Percentiles rank a stretch among this genome's conserved stretches.
These are phyloP conservation scores for Parastagonospora avenae DNA, from an alignment of 2,329 filamentous ascomycete genomes.

Conservation along the genomic window DNA sequence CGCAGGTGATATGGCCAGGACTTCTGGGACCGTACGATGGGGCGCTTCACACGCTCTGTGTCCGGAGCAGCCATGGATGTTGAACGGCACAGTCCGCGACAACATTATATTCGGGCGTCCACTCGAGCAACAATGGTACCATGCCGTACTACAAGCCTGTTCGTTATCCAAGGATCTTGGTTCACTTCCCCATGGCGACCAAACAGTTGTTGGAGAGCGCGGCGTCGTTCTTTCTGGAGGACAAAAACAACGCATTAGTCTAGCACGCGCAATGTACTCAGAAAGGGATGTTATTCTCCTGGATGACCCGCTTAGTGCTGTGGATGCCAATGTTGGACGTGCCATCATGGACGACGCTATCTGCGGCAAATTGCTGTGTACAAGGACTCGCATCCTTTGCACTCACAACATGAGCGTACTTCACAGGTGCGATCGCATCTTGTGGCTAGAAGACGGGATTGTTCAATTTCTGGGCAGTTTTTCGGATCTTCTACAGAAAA, in stretches of 20 bases:
- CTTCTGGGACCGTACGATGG: no score
- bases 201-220: slow-evolving; percentile 7
- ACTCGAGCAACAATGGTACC: slow-evolving; percentile 3
- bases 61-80: slow-evolving; percentile 16
- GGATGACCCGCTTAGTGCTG: slow-evolving; percentile 54
- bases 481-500: no score
- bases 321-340: slow-evolving; percentile 39
- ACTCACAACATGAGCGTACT: no score
- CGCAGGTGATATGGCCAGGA: no score
- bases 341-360: slow-evolving; percentile 6
- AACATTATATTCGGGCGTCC: slow-evolving; percentile 8
- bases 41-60: no score
- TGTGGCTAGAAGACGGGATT: no score
- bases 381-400: slow-evolving; percentile 75
- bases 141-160: slow-evolving; percentile 10
- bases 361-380: slow-evolving; percentile 16
- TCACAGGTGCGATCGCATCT: no score
- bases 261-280: slow-evolving; percentile 50
- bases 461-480: no score
- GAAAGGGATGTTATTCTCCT: slow-evolving; percentile 49
- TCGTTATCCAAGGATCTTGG: slow-evolving; percentile 6
- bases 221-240: slow-evolving; percentile 52
- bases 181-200: slow-evolving; percentile 6
- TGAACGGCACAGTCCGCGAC: slow-evolving; percentile 9
- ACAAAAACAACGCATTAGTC: slow-evolving; percentile 51